These are phyloP conservation scores for Chlamydomonas incerta DNA, from an alignment of 139 green algal species.

Conservation along the genomic window DNA sequence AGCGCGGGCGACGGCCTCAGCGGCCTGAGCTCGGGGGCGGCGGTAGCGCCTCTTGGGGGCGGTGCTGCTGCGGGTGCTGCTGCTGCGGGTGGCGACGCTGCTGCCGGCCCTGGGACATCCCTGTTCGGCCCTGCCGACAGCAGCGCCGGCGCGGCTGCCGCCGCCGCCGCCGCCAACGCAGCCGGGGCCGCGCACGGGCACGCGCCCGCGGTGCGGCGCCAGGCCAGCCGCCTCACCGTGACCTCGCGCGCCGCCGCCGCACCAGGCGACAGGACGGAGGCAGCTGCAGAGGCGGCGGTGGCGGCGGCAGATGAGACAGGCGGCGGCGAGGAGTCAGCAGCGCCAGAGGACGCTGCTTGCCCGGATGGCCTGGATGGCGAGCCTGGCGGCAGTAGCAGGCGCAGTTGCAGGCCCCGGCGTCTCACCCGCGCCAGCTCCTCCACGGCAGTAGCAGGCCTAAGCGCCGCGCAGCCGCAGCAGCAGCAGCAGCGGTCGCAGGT, in stretches of 20 bases:
- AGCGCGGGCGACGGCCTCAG: too few relatives aligned
- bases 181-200: too few relatives aligned
- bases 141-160: background rate
- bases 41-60: too few relatives aligned
- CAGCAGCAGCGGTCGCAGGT: too few relatives aligned
- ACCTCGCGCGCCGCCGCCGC: background rate
- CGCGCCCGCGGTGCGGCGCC: background rate
- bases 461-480: too few relatives aligned
- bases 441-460: background rate
- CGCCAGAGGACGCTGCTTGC: too few relatives aligned
- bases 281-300: background rate
- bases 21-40: too few relatives aligned
- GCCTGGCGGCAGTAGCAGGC: conserved; percentile 16
- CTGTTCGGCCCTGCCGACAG: too few relatives aligned
- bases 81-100: background rate
- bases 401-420: background rate
- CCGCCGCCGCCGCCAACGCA: too few relatives aligned
- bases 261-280: background rate
- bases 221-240: conserved; percentile 6
- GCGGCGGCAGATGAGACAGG: too few relatives aligned
- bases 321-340: too few relatives aligned
- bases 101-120: background rate
- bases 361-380: too few relatives aligned
- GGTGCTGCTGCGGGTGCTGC: background rate
- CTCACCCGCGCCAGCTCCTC: conserved; percentile 1